Conservation (phyloP, 1,139 yeast genomes). For the Yamadazyma jaroonii region DNA sequence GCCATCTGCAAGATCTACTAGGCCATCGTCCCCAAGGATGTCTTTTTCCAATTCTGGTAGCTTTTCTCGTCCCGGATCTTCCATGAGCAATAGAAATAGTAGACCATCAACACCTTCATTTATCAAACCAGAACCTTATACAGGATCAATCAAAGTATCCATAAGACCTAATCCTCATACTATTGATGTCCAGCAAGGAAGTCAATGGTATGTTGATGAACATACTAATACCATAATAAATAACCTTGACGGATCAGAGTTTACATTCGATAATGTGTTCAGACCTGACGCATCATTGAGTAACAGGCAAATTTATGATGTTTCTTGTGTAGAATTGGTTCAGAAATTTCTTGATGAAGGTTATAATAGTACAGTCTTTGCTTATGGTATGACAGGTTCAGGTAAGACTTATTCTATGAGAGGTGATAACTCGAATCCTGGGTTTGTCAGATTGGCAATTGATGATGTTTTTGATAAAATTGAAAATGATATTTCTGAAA, state of each 20-base stretch:
- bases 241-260: conserved; percentile 50
- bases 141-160: conserved; percentile 51
- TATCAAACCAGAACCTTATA: conserved; percentile 36
- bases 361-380: conserved; percentile 86
- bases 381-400: conserved; percentile 87
- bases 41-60: conserved; percentile 2
- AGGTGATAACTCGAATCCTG: conserved; percentile 66
- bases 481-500: conserved; percentile 22
- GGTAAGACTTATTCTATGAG: conserved; percentile 94
- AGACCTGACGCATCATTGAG: conserved; percentile 38
- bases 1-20: conserved; percentile 21
- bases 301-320: conserved; percentile 61
- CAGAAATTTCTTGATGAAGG: conserved; percentile 66
- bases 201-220: conserved; percentile 46
- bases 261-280: conserved; percentile 77
- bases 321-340: conserved; percentile 61
- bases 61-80: conserved; percentile 31
- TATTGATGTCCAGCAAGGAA: conserved; percentile 18
- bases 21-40: conserved; percentile 22
- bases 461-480: conserved; percentile 60
- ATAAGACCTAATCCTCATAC: conserved; percentile 53
- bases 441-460: conserved; percentile 75
- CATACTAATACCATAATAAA: conserved; percentile 43
- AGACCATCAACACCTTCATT: conserved; percentile 42
- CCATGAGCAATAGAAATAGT: conserved; percentile 27